Conservation (phyloP, 306 rosid species). For the Fragaria ananassa region DNA sequence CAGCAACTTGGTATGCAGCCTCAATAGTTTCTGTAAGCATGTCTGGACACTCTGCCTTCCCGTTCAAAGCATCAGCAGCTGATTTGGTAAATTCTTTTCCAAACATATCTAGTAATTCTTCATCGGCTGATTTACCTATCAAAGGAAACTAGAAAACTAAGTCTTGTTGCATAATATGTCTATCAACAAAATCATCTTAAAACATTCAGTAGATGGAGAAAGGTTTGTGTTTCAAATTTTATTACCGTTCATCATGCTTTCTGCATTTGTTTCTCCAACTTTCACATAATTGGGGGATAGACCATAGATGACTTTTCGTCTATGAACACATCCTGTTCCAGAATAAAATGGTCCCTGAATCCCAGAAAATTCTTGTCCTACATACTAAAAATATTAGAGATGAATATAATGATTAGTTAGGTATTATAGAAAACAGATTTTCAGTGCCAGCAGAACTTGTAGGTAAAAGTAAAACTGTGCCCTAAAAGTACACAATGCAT, state of each 20-base stretch:
- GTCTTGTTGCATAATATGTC: neutral
- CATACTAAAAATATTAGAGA: constrained; percentile 10
- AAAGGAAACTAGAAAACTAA: neutral
- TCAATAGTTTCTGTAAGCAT: constrained; percentile 20
- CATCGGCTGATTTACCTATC: constrained; percentile 24
- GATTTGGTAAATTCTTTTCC: constrained; percentile 43
- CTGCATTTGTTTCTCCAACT: neutral
- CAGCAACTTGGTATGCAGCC: constrained; percentile 44
- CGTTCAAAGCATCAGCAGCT: constrained; percentile 37
- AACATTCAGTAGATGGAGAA: neutral
- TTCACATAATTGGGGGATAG: constrained; percentile 28
- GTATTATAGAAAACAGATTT: neutral
- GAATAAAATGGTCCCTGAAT: constrained; percentile 37
- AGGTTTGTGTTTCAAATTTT: neutral
- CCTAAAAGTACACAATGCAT: neutral
- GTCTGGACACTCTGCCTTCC: constrained; percentile 2
- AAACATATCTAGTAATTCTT: constrained; percentile 26
- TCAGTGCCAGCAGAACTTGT: neutral
- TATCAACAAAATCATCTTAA: neutral
- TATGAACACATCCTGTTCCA: constrained; percentile 58
- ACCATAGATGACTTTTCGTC: constrained; percentile 66
- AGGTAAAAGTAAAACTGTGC: neutral
- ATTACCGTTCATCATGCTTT: neutral
- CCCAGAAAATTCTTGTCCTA: constrained; percentile 38
- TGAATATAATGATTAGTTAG: neutral